Evolutionary conservation across 1,284 basidiomycete species (phyloP), one percentile per base, ranked within the genome.

Genomic region (Neonothopanus nambi): DNA sequence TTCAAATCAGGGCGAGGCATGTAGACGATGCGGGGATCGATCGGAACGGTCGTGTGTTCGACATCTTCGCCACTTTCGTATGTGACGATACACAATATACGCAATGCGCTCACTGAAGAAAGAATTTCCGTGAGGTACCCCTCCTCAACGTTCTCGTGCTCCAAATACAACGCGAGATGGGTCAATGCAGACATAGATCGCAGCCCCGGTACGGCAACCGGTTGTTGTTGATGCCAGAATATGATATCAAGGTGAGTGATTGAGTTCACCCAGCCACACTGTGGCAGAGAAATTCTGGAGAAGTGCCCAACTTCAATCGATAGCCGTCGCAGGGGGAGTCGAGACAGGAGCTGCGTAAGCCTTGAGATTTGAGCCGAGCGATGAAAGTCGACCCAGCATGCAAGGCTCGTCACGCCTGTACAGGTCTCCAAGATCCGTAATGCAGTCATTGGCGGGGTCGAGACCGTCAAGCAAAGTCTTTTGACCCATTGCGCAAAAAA

Each of bases 401-500:
- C 69, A n/a, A 74, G 64, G 40, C 63, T 61, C 21, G 59, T 57
- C 21, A 72, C 64, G 11, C 68, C 68, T 2, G 61, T 66, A 57
- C 73, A 75, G 18, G 61, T 56, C 21, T 60, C 60, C 13, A 73
- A 55, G 43, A 73, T 68, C 12, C 54, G 59, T 26, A 55, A 59
- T 4, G 70, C 68, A 38, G 66, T 57, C 12, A 24, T 18, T 23
- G 65, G 57, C 12, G 46, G 49, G 33, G 71, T 65, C n/a, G 63
- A 64, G 9, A 64, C 62, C 3, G 70, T 66, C 46, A 75, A 55
- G 58, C 70, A 70, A 3, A 74, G 63, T 45, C 62, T 64, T 54
- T 68, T 71, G 48, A 74, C 73, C 52, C 66, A 53, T n/a, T 50
- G 54, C 4, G 61, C 61, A 40, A 74, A 70, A 57, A 73, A 73